phyloP scores from a whole-genome alignment of 805 yeast genomes.

The Ogataea paraovalis region DNA sequence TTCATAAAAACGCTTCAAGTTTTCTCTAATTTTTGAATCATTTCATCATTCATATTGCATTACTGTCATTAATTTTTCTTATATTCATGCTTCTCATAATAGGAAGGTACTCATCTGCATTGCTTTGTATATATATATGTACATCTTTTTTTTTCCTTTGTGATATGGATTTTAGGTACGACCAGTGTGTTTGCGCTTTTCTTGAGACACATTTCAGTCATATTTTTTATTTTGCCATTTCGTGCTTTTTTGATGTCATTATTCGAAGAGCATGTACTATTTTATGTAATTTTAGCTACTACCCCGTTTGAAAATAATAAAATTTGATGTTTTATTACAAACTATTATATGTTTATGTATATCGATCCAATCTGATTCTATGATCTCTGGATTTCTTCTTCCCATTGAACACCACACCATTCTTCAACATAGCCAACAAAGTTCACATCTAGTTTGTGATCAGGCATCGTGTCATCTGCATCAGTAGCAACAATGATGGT shows the following conservation, averaged over 20 bases:
- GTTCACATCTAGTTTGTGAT: slow-evolving; percentile 44
- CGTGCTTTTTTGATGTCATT: background rate
- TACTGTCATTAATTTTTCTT: background rate
- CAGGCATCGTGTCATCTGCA: slow-evolving; percentile 56
- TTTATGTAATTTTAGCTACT: slow-evolving; percentile 27
- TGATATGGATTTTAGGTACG: too few relatives aligned
- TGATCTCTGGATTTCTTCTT: slow-evolving; percentile 18
- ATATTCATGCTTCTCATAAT: too few relatives aligned
- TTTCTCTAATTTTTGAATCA: background rate
- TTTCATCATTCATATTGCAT: background rate
- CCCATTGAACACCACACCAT: slow-evolving; percentile 29
- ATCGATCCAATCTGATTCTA: background rate
- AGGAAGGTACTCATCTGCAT: too few relatives aligned
- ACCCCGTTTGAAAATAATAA: background rate
- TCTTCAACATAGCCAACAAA: slow-evolving; percentile 52
- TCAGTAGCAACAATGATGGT: slow-evolving; percentile 79
- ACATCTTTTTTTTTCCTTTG: too few relatives aligned
- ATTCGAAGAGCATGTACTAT: background rate
- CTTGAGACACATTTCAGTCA: background rate
- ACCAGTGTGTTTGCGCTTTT: background rate
- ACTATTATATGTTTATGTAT: too few relatives aligned
- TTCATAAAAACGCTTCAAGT: background rate
- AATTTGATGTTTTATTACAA: background rate
- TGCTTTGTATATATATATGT: too few relatives aligned
- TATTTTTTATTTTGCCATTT: background rate